phyloP scores from a whole-genome alignment of 495 filamentous ascomycete species.

The Neurospora tetraspora region DNA sequence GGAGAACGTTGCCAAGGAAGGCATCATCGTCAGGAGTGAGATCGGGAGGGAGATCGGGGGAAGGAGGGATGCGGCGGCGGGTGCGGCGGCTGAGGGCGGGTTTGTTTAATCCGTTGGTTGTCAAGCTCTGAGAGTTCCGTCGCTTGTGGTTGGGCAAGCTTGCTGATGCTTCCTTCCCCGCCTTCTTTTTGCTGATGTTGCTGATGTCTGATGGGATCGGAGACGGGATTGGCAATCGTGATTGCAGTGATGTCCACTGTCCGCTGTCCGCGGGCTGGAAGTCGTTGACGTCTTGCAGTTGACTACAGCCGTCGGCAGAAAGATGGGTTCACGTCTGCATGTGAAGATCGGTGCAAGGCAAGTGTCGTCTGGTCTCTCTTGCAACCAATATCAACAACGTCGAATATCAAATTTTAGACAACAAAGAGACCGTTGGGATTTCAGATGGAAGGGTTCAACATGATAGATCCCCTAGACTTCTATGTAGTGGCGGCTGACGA shows the following conservation, averaged over 20 bases:
- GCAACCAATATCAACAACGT: background rate
- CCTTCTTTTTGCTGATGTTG: background rate
- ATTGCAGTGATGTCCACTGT: background rate
- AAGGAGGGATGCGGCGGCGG: background rate
- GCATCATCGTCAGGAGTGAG: background rate
- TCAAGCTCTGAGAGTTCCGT: background rate
- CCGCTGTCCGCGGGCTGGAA: background rate
- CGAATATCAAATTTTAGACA: background rate
- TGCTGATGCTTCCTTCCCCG: background rate
- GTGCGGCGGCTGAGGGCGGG: background rate
- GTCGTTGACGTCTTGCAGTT: background rate
- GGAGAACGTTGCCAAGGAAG: background rate
- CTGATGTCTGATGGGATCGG: background rate
- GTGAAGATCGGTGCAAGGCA: background rate
- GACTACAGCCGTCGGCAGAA: background rate
- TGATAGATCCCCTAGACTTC: background rate
- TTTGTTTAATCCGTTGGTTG: background rate
- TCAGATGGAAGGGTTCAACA: background rate
- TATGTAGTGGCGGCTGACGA: background rate
- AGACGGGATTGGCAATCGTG: background rate
- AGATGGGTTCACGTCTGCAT: background rate
- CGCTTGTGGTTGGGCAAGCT: background rate
- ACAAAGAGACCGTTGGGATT: background rate
- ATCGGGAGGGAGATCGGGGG: background rate
- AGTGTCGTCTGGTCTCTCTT: background rate